Conservation (phyloP, 225 moss, liverwort and hornwort species). For the Straminergon stramineum region DNA sequence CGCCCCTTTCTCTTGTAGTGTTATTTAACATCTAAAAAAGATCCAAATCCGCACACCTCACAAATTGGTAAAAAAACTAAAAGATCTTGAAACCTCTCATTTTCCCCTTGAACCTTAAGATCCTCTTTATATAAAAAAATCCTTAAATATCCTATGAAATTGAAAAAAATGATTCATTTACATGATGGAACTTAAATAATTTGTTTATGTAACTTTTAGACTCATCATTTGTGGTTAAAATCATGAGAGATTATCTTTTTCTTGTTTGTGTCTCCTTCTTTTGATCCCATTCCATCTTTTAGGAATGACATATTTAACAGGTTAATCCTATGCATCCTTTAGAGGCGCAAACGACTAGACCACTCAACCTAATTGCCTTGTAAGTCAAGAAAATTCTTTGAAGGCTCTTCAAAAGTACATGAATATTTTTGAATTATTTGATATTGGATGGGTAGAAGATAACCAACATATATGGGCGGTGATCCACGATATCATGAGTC, state of each 20-base stretch:
- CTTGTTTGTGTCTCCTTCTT: neutral
- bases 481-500: fast-evolving
- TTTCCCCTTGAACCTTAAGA: neutral
- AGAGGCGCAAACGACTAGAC: fast-evolving
- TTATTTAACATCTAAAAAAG: neutral
- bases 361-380: fast-evolving
- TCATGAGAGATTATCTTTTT: neutral
- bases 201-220: fast-evolving
- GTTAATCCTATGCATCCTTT: neutral
- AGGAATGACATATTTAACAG: neutral
- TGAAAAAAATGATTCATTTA: neutral
- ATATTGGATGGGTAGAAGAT: fast-evolving
- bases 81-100: no score
- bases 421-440: neutral
- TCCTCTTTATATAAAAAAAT: neutral
- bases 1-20: no score
- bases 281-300: neutral
- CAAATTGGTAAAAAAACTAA: neutral
- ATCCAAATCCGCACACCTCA: neutral
- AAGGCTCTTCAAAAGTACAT: neutral
- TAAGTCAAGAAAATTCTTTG: fast-evolving
- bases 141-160: neutral
- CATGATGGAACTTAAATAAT: neutral
- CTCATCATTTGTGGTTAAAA: neutral
- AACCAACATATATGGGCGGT: fast-evolving